Percentiles rank a stretch among this genome's conserved stretches.
These are phyloP conservation scores for Beauveria asiatica DNA, from an alignment of 2,329 filamentous ascomycete species.

Conservation along the genomic window DNA sequence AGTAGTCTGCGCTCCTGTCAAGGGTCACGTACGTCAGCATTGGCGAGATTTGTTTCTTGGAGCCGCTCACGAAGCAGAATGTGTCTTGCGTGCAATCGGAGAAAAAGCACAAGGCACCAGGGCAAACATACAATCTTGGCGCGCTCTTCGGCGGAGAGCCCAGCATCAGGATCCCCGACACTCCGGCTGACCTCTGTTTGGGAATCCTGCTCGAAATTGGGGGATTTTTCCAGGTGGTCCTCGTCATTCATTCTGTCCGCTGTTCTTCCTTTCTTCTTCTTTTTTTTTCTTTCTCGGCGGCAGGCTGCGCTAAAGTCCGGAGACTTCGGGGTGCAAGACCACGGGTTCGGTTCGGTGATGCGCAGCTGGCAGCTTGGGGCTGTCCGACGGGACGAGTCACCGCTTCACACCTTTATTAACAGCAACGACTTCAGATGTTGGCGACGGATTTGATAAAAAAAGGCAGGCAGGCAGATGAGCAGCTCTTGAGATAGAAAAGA, in stretches of 20 bases:
- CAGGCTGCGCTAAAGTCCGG: not conserved
- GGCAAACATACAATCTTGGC: conserved; percentile 45
- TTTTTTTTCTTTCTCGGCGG: not conserved
- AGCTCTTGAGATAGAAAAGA: too few relatives aligned
- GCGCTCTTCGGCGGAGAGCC: conserved; percentile 54
- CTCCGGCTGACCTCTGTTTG: conserved; percentile 21
- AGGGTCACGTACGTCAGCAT: not conserved
- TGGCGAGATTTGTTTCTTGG: not conserved
- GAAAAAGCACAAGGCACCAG: not conserved
- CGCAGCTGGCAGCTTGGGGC: not conserved
- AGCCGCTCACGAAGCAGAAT: not conserved
- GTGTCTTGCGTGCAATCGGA: not conserved
- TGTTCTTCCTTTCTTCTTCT: not conserved
- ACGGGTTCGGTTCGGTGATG: not conserved
- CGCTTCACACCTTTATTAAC: not conserved
- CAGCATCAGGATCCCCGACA: conserved; percentile 45
- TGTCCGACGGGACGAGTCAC: not conserved
- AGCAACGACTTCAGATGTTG: not conserved
- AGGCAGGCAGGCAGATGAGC: not conserved
- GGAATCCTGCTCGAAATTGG: conserved; percentile 17
- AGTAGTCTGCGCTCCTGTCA: conserved; percentile 52
- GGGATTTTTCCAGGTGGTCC: conserved; percentile 18
- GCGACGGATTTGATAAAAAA: too few relatives aligned
- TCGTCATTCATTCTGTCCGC: conserved; percentile 23
- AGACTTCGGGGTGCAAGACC: not conserved